A percentile compares a stretch with the other conserved stretches of the same genome.
phyloP scores from a whole-genome alignment of 1,284 basidiomycete genomes.

The Pholiota adiposa region DNA sequence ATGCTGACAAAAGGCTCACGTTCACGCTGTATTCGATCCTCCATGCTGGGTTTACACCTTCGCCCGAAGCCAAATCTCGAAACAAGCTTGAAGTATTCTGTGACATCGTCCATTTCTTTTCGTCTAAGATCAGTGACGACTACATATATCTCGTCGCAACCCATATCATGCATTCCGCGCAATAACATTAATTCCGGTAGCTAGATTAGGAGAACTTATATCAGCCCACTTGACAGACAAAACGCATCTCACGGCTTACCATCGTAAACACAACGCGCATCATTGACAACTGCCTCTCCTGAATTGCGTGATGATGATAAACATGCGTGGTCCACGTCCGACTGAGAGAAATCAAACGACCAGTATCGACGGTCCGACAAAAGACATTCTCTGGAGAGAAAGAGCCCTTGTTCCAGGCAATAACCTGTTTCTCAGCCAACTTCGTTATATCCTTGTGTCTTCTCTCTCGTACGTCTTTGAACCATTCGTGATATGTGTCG shows the following conservation, averaged over 20 bases:
- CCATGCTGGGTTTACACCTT: constrained; percentile 65
- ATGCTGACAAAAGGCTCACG: constrained; percentile 44
- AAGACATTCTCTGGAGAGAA: constrained; percentile 79
- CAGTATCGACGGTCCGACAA: constrained; percentile 74
- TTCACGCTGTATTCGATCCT: constrained; percentile 66
- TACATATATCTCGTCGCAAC: constrained; percentile 75
- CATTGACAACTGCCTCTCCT: constrained; percentile 71
- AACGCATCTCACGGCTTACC: constrained; percentile 41
- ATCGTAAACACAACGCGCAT: constrained; percentile 80
- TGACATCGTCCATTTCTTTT: constrained; percentile 77
- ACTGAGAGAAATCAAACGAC: constrained; percentile 74
- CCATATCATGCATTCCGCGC: constrained; percentile 76
- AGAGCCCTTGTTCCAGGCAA: constrained; percentile 77
- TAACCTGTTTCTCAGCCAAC: constrained; percentile 48
- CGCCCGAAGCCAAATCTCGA: constrained; percentile 64
- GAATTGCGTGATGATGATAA: constrained; percentile 74
- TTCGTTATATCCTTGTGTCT: constrained; percentile 47
- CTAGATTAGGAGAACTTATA: constrained; percentile 36
- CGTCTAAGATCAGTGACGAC: constrained; percentile 77
- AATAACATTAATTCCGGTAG: constrained; percentile 77
- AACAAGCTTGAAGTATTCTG: constrained; percentile 75
- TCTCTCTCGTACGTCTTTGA: constrained; percentile 65
- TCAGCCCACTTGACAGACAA: constrained; percentile 1
- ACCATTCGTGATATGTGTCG: constrained; percentile 77
- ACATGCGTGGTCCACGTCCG: constrained; percentile 80